Conservation (phyloP, 805 yeast species). For the Saturnispora sanitii region DNA sequence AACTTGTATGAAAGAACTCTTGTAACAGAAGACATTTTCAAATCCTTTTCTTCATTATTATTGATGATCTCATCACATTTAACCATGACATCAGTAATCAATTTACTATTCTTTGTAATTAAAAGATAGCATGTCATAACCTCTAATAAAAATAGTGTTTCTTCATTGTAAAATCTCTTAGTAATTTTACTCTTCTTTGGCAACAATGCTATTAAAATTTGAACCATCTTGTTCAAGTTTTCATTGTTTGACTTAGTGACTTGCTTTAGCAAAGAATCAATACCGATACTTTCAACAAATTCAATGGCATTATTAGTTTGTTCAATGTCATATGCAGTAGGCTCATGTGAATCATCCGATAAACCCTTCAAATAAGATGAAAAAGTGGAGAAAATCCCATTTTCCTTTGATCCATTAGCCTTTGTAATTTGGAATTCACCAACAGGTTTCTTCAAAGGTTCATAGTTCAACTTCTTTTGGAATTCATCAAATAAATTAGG, state of each 20-base stretch:
- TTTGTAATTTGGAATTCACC: constrained; percentile 60
- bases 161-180: constrained; percentile 21
- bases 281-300: constrained; percentile 64
- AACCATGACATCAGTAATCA: constrained; percentile 16
- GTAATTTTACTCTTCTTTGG: constrained; percentile 26
- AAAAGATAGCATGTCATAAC: constrained; percentile 25
- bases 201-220: constrained; percentile 27
- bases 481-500: constrained; percentile 59
- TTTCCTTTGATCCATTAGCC: constrained; percentile 55
- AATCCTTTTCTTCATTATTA: constrained; percentile 17
- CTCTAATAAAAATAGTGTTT: constrained; percentile 26
- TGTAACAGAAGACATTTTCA: constrained; percentile 18
- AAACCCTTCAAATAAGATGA: constrained; percentile 87
- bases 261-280: constrained; percentile 45
- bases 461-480: constrained; percentile 46
- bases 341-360: constrained; percentile 81
- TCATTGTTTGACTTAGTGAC: constrained; percentile 30
- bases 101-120: constrained; percentile 20
- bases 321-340: constrained; percentile 87
- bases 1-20: constrained; percentile 46
- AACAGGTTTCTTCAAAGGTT: constrained; percentile 46
- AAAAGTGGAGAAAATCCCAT: constrained; percentile 79
- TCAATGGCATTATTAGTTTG: constrained; percentile 74
- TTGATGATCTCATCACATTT: constrained; percentile 18
- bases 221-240: constrained; percentile 29